A percentile compares a stretch with the other conserved stretches of the same genome.
Conservation (phyloP, 441 rosid species). For the Adansonia madagascariensis region DNA sequence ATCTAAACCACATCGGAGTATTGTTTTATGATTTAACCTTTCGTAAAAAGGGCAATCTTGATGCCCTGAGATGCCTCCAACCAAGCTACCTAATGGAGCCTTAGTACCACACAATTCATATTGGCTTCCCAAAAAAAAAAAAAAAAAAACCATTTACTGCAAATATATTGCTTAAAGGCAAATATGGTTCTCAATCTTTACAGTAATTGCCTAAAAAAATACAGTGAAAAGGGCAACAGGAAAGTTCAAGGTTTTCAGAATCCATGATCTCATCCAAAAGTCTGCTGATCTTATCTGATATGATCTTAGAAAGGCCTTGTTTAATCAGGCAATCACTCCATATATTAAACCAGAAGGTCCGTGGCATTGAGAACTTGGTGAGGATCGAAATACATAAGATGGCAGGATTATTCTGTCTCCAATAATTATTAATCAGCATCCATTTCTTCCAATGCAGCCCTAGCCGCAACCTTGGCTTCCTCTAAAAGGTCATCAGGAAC, state of each 20-base stretch:
- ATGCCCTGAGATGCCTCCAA: too few relatives aligned
- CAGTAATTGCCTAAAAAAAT: background rate
- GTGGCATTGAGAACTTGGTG: background rate
- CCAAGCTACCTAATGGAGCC: too few relatives aligned
- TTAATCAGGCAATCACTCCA: conserved; percentile 3
- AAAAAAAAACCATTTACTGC: background rate
- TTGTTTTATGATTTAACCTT: background rate
- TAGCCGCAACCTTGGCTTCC: conserved; percentile 83
- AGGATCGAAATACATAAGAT: background rate
- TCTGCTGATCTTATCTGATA: background rate
- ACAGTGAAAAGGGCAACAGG: background rate
- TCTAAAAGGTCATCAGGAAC: conserved; percentile 75
- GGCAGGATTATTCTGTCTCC: background rate
- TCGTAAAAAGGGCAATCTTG: too few relatives aligned
- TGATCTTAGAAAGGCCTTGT: background rate
- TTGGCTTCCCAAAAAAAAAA: background rate
- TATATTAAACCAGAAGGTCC: background rate
- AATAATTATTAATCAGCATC: conserved; percentile 60
- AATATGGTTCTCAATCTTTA: background rate
- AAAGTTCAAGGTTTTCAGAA: background rate
- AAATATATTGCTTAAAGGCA: background rate
- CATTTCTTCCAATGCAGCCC: conserved; percentile 78
- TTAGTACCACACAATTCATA: background rate
- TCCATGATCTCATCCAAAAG: background rate
- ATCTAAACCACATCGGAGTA: background rate